Conservation (phyloP, 2,329 filamentous ascomycete species). For the Scedosporium boydii region DNA sequence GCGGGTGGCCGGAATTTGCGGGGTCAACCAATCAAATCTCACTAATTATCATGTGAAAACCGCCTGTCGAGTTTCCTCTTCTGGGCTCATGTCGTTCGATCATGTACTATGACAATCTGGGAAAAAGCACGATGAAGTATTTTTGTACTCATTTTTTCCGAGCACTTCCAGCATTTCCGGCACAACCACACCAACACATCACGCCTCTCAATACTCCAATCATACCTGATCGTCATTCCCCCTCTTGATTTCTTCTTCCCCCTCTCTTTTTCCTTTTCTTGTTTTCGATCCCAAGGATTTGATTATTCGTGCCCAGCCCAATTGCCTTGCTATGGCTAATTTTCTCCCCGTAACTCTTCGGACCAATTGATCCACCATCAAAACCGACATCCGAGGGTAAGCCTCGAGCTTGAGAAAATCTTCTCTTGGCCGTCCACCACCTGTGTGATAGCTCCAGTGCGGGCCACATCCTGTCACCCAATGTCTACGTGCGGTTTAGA, state of each 20-base stretch:
- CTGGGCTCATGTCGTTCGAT: slow-evolving; percentile 7
- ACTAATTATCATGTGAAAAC: slow-evolving; percentile 1
- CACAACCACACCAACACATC: not conserved
- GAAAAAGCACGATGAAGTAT: not conserved
- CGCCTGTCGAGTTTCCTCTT: not conserved
- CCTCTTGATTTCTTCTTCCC: not conserved
- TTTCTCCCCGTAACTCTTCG: not conserved
- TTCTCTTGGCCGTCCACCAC: not conserved
- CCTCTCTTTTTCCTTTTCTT: not conserved
- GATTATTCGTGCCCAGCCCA: not conserved
- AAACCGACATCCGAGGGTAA: not conserved
- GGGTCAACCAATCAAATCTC: slow-evolving; percentile 6
- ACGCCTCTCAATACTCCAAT: not conserved
- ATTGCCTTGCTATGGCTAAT: not conserved
- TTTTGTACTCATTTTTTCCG: not conserved
- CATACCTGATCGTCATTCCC: not conserved
- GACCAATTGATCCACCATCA: not conserved
- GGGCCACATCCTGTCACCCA: not conserved
- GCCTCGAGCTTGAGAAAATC: not conserved
- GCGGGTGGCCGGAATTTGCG: slow-evolving; percentile 2
- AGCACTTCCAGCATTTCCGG: not conserved
- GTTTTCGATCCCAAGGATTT: not conserved
- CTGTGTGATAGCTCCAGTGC: not conserved
- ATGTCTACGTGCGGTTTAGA: slow-evolving; percentile 4
- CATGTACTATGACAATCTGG: not conserved